Evolutionary conservation across 768 basidiomycete species (phyloP).

Genomic region (Cyclocybe aegerita): DNA sequence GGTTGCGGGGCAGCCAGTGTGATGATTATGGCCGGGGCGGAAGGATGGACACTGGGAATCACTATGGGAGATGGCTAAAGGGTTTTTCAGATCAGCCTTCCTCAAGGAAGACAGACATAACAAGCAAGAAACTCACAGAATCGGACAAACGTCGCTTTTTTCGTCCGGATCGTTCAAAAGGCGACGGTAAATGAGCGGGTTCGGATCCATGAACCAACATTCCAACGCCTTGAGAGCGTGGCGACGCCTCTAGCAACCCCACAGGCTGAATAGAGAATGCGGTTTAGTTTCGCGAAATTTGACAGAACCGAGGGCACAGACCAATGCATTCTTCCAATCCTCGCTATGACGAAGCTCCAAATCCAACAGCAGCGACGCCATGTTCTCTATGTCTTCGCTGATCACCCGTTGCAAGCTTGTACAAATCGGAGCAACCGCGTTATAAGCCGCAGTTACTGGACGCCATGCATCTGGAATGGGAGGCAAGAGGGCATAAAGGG

Average conservation of each 20-base stretch:
- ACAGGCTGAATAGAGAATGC: slow-evolving; percentile 11
- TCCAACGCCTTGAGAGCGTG: too few species aligned
- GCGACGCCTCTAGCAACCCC: slow-evolving; percentile 7
- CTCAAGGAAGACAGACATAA: background rate
- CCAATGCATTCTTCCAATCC: slow-evolving; percentile 13
- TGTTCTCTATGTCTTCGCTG: slow-evolving; percentile 37
- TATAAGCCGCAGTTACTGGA: slow-evolving; percentile 26
- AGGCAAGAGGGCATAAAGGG: slow-evolving; percentile 20
- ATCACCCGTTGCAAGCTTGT: slow-evolving; percentile 32
- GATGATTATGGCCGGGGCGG: slow-evolving; percentile 50
- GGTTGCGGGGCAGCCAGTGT: slow-evolving; percentile 43
- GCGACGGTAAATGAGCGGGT: background rate
- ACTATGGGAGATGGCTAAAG: slow-evolving; percentile 19
- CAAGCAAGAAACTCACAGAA: slow-evolving; percentile 12
- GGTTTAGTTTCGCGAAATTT: background rate
- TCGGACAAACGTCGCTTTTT: slow-evolving; percentile 22
- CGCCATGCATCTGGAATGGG: slow-evolving; percentile 27
- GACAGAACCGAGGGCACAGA: slow-evolving; percentile 11
- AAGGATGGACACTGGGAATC: slow-evolving; percentile 30
- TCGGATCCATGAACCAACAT: too few species aligned
- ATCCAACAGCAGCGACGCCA: slow-evolving; percentile 41
- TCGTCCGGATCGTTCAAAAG: slow-evolving; percentile 9
- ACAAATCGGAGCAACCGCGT: slow-evolving; percentile 32
- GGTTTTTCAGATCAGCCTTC: slow-evolving; percentile 1
- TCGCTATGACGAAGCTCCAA: slow-evolving; percentile 29